Evolutionary conservation across 768 basidiomycete genomes (phyloP).

Genomic region (Pleurotus salmoneostramineus): DNA sequence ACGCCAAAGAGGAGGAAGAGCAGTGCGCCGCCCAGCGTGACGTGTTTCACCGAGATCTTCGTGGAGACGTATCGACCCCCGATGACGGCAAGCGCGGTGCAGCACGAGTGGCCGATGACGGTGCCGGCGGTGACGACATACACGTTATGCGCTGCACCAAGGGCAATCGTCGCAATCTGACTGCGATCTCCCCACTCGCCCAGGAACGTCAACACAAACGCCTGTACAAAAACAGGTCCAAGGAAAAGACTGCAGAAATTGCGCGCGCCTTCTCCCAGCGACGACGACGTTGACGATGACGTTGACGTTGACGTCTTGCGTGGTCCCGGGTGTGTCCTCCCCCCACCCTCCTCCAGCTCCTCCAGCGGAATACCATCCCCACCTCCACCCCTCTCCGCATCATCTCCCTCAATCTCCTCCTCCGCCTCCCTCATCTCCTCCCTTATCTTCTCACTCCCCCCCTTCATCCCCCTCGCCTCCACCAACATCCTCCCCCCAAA

Average conservation of each 20-base stretch:
- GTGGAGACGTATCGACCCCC: constrained; percentile 91
- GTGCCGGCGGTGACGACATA: constrained; percentile 90
- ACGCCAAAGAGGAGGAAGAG: constrained; percentile 84
- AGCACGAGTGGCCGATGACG: constrained; percentile 80
- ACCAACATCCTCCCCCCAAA: constrained; percentile 90
- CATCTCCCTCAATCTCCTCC: constrained; percentile 89
- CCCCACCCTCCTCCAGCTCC: constrained; percentile 69
- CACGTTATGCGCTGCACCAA: constrained; percentile 94
- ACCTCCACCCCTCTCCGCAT: constrained; percentile 44
- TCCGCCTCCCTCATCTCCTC: constrained; percentile 97
- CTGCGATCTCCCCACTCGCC: constrained; percentile 99
- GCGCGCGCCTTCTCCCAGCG: constrained; percentile 55
- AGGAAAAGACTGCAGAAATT: constrained; percentile 82
- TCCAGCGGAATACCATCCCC: constrained; percentile 58
- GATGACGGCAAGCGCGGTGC: constrained; percentile 88
- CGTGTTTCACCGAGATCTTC: constrained; percentile 93
- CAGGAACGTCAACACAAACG: constrained; percentile 93
- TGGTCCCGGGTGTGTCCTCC: constrained; percentile 16
- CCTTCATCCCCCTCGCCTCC: constrained; percentile 79
- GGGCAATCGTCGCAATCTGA: constrained; percentile 94
- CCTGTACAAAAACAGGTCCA: constrained; percentile 93
- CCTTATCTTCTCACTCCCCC: constrained; percentile 74
- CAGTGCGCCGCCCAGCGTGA: constrained; percentile 76
- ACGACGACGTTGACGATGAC: too few species aligned
- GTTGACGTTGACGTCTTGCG: constrained; percentile 19